phyloP scores from a whole-genome alignment of 2,329 filamentous ascomycete genomes.

The Diaporthe sp. region DNA sequence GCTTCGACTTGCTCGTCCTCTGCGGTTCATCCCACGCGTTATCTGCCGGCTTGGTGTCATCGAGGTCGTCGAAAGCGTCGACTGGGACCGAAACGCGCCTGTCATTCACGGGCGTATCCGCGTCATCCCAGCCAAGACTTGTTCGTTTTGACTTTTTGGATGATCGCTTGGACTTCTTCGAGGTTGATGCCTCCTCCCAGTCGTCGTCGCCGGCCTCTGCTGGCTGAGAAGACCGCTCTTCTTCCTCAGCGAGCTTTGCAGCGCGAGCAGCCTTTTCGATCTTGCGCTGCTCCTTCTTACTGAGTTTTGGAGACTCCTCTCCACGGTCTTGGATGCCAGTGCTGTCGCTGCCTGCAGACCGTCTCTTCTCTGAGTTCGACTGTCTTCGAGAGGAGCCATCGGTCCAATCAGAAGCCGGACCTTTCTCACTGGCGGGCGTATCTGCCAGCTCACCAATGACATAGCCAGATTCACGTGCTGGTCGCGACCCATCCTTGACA shows the following conservation, averaged over 20 bases:
- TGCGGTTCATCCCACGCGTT: slow-evolving; percentile 49
- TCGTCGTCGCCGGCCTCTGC: slow-evolving; percentile 40
- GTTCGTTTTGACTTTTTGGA: slow-evolving; percentile 42
- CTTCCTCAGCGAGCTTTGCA: slow-evolving; percentile 45
- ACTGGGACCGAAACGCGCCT: slow-evolving; percentile 47
- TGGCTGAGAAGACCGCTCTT: slow-evolving; percentile 5
- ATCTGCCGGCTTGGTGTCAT: slow-evolving; percentile 41
- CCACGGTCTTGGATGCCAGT: slow-evolving; percentile 40
- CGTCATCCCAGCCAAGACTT: slow-evolving; percentile 39
- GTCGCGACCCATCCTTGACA: slow-evolving; percentile 47
- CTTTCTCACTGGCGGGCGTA: slow-evolving; percentile 53
- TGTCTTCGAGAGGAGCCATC: slow-evolving; percentile 41
- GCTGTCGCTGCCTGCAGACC: slow-evolving; percentile 46
- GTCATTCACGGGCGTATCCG: slow-evolving; percentile 44
- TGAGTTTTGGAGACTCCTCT: slow-evolving; percentile 51
- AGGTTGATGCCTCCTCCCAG: slow-evolving; percentile 46
- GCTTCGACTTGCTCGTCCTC: slow-evolving; percentile 49
- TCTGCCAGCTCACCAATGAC: slow-evolving; percentile 61
- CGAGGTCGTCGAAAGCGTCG: slow-evolving; percentile 47
- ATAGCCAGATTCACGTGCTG: slow-evolving; percentile 54
- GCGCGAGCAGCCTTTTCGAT: slow-evolving; percentile 56
- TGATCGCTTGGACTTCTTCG: slow-evolving; percentile 50
- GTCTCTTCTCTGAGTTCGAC: slow-evolving; percentile 47
- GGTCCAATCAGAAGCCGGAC: slow-evolving; percentile 42
- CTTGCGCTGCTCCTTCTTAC: slow-evolving; percentile 64